Evolutionary conservation across 2,329 filamentous ascomycete species (phyloP).

Genomic region (Nigrograna mackinnonii): DNA sequence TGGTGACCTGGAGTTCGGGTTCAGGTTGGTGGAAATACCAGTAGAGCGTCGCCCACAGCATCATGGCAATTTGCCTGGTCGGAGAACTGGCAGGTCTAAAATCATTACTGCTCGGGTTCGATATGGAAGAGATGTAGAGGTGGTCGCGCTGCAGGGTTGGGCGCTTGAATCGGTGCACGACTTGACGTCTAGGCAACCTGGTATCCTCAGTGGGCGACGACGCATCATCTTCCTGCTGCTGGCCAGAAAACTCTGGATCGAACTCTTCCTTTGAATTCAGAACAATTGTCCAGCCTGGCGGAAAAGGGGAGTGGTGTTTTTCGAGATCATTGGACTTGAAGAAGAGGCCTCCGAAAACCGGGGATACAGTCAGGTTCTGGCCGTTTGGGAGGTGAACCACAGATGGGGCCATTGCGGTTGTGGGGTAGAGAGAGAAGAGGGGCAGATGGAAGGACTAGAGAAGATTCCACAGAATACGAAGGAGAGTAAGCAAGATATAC

Average conservation of each 20-base stretch:
- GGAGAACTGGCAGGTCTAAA: slow-evolving; percentile 80
- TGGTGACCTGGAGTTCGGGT: slow-evolving; percentile 67
- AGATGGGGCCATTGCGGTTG: slow-evolving; percentile 42
- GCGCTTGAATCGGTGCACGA: slow-evolving; percentile 67
- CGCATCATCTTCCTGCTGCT: slow-evolving; percentile 33
- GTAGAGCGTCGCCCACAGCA: slow-evolving; percentile 91
- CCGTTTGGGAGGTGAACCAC: slow-evolving; percentile 82
- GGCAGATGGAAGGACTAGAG: not conserved
- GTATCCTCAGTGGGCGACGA: slow-evolving; percentile 21
- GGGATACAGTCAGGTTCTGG: slow-evolving; percentile 77
- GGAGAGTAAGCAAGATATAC: too few species aligned
- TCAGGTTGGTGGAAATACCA: slow-evolving; percentile 95
- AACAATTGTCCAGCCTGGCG: slow-evolving; percentile 87
- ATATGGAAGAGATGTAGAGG: slow-evolving; percentile 90
- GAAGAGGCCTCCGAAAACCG: slow-evolving; percentile 87
- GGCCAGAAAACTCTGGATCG: slow-evolving; percentile 30
- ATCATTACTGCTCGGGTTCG: slow-evolving; percentile 77
- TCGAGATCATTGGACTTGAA: slow-evolving; percentile 84
- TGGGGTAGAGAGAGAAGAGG: not conserved
- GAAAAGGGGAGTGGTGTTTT: slow-evolving; percentile 68
- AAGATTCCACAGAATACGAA: too few species aligned
- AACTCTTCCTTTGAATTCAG: slow-evolving; percentile 69
- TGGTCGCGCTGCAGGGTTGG: slow-evolving; percentile 80
- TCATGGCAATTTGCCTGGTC: slow-evolving; percentile 90
- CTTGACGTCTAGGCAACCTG: slow-evolving; percentile 31